Evolutionary conservation across 129 eudicot genomes (phyloP), one percentile per base, ranked within the genome.

Genomic region (Helianthus tuberosus): DNA sequence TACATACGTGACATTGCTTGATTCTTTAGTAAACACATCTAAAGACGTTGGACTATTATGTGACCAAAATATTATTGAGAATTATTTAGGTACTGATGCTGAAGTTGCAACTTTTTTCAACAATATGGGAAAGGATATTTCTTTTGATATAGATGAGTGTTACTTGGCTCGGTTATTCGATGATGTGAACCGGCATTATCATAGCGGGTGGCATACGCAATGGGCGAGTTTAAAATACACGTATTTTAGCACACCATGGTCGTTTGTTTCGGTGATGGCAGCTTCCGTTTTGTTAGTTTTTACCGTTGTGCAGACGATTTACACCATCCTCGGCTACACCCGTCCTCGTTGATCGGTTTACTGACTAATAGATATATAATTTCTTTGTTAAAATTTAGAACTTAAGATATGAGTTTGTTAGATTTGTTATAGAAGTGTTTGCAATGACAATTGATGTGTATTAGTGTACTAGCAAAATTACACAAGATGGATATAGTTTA

Each of bases 201-300:
- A 35, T 69, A 89, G 77, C 65, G 76, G 78, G 41, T 89, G 86
- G 92, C 90, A 89, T 53, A 84, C 86, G 11, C 78, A 85, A 2
- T 84, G 74, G 90, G 96, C 96, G 3, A 77, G 90, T 48, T 86
- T 91, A 15, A 77, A 57, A 80, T 89, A 80, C 65, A 89, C 87
- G 3, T 91, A 91, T 72, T 89, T 88, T 51, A 75, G 16, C 27
- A 82, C 96, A 2, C 96, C 97, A 3, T 89, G 96, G 97, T 89
- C 97, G 8, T 91, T 88, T 23, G 68, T 91, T 36, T 86, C 96
- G 9, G 90, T 88, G 0, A 4, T 91, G 38, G 97, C 97, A 11
- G 97, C 93, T 6, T 68, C 81, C 6, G 43, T 91, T 47, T 84
- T 91, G 51, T 64, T 91, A 14, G 35, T 91, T 65, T 79, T 91